Conservation (phyloP, 2,329 filamentous ascomycete genomes). For the Amesomyces nigricolor region DNA sequence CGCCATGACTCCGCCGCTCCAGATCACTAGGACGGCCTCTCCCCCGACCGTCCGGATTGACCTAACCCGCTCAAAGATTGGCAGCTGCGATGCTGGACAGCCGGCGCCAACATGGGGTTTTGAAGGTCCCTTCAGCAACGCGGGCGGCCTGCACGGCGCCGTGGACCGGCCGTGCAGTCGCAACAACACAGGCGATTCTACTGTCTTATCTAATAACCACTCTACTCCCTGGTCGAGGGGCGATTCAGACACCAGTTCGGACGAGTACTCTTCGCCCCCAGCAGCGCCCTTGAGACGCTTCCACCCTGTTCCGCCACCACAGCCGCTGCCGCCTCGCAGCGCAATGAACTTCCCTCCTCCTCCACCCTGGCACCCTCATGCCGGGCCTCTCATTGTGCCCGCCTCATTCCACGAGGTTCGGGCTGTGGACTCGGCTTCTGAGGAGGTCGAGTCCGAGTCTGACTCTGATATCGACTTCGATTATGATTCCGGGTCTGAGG, state of each 20-base stretch:
- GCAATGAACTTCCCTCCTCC: slow-evolving; percentile 4
- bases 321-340: not conserved
- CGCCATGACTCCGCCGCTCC: slow-evolving; percentile 3
- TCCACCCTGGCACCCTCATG: slow-evolving; percentile 3
- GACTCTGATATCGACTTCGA: not conserved
- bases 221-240: slow-evolving; percentile 10
- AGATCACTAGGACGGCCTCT: not conserved
- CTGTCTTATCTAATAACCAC: slow-evolving; percentile 5
- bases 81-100: slow-evolving; percentile 1
- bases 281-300: not conserved
- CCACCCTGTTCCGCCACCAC: slow-evolving; percentile 1
- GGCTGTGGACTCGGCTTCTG: not conserved
- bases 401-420: not conserved
- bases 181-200: slow-evolving; percentile 11
- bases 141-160: not conserved
- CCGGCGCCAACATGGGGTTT: not conserved
- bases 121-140: not conserved
- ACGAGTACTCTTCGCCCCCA: slow-evolving; percentile 6
- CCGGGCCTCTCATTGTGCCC: not conserved
- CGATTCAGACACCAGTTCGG: slow-evolving; percentile 12
- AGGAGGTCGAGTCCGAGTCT: slow-evolving; percentile 3
- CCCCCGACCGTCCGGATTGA: not conserved
- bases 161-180: not conserved
- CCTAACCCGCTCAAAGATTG: not conserved
- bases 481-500: slow-evolving; percentile 9